These are phyloP conservation scores for Pythium aquatile DNA, from an alignment of 352 stramenopile species.

Conservation along the genomic window DNA sequence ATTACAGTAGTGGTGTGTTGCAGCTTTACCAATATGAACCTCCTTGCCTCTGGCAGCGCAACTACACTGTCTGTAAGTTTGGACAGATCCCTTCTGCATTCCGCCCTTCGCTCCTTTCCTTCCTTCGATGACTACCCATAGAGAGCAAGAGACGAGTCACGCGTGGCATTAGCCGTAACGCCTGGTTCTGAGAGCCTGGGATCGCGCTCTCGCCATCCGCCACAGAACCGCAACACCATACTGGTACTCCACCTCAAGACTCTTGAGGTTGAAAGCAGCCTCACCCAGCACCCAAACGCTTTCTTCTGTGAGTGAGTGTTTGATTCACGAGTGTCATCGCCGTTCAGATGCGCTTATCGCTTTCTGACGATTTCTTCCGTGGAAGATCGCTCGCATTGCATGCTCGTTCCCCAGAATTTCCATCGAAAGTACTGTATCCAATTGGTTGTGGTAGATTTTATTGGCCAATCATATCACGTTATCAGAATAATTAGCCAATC, in stretches of 20 bases:
- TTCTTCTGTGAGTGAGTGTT: not conserved
- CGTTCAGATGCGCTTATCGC: not conserved
- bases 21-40: too few species aligned
- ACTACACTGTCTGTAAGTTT: not conserved
- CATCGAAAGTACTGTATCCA: slow-evolving; percentile 19
- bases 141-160: slow-evolving; percentile 2
- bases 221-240: not conserved
- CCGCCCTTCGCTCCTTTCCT: not conserved
- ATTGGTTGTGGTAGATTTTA: not conserved
- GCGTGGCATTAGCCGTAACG: not conserved
- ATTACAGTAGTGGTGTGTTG: too few species aligned
- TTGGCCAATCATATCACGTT: slow-evolving; percentile 6
- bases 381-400: not conserved
- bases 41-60: too few species aligned
- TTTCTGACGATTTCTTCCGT: slow-evolving; percentile 19
- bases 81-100: not conserved
- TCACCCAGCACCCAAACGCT: not conserved
- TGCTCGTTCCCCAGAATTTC: slow-evolving; percentile 13
- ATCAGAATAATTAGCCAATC: slow-evolving; percentile 10
- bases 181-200: not conserved
- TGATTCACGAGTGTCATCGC: not conserved
- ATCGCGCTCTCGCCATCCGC: not conserved
- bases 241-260: not conserved
- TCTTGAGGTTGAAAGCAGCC: not conserved
- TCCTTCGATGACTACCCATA: not conserved